phyloP scores from a whole-genome alignment of 441 rosid genomes.

The Rhodomyrtus psidioides region DNA sequence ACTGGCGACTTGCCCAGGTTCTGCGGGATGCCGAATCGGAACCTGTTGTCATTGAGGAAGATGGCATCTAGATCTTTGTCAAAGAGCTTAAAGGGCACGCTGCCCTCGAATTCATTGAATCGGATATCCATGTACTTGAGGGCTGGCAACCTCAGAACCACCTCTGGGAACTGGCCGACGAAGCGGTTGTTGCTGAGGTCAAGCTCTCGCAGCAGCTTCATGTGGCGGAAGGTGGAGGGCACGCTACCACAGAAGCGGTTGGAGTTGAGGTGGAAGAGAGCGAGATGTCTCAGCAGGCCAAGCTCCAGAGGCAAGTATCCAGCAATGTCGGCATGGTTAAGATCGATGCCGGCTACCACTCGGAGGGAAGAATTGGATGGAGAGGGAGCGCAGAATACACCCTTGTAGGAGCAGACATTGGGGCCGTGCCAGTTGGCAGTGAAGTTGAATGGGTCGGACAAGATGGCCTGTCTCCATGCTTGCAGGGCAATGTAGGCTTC shows the following conservation, averaged over 20 bases:
- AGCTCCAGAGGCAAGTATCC: constrained; percentile 73
- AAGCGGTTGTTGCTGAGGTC: constrained; percentile 87
- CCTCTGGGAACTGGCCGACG: constrained; percentile 64
- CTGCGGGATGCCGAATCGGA: constrained; percentile 43
- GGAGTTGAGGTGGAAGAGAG: constrained; percentile 74
- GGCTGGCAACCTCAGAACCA: constrained; percentile 56
- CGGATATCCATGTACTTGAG: constrained; percentile 66
- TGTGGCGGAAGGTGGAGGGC: constrained; percentile 38
- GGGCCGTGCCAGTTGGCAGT: constrained; percentile 72
- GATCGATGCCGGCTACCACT: constrained; percentile 76
- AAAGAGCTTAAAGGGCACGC: constrained; percentile 62
- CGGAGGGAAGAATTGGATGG: constrained; percentile 27
- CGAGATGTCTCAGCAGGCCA: constrained; percentile 60
- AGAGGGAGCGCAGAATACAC: constrained; percentile 52
- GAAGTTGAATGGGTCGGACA: constrained; percentile 79
- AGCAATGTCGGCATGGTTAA: constrained; percentile 65
- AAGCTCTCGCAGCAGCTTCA: constrained; percentile 64
- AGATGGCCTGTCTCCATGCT: constrained; percentile 72
- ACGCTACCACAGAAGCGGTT: constrained; percentile 80
- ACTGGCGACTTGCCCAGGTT: constrained; percentile 39
- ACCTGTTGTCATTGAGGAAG: constrained; percentile 69
- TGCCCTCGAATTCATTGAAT: constrained; percentile 87
- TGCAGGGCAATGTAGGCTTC: constrained; percentile 63
- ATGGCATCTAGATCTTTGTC: constrained; percentile 70
- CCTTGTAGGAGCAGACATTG: constrained; percentile 60